These are phyloP conservation scores for Boletus sp. DNA, from an alignment of 768 basidiomycete species.

Conservation along the genomic window DNA sequence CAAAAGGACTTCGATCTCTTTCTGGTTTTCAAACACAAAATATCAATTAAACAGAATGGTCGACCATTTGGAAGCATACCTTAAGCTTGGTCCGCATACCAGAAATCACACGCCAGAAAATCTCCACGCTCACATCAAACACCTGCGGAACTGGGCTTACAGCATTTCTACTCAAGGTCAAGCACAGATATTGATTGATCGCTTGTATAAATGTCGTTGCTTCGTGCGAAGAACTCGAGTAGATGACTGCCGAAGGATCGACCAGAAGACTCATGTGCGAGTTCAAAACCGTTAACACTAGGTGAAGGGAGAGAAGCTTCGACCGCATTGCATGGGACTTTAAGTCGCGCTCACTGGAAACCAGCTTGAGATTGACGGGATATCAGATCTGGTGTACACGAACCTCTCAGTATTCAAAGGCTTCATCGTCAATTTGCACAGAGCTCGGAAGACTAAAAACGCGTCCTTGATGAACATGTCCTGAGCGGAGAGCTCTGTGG, in stretches of 20 bases:
- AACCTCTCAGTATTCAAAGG: constrained; percentile 92
- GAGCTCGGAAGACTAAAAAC: constrained; percentile 93
- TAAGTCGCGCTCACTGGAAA: constrained; percentile 82
- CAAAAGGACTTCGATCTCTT: constrained; percentile 98
- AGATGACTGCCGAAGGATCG: constrained; percentile 85
- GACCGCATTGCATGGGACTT: constrained; percentile 98
- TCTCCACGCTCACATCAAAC: constrained; percentile 97
- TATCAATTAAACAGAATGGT: constrained; percentile 7
- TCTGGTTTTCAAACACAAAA: constrained; percentile 46
- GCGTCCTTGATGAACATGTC: constrained; percentile 97
- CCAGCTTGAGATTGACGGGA: constrained; percentile 12
- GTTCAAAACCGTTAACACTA: constrained; percentile 88
- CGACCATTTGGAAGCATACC: constrained; percentile 40
- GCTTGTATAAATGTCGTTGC: constrained; percentile 90
- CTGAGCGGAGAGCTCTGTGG: constrained; percentile 60
- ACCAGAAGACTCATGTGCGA: constrained; percentile 90
- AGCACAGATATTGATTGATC: constrained; percentile 92
- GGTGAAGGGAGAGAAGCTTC: constrained; percentile 90
- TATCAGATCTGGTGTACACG: constrained; percentile 17
- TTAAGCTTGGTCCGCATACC: constrained; percentile 96
- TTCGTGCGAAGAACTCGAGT: constrained; percentile 86
- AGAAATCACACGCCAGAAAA: constrained; percentile 95
- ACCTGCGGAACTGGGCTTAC: constrained; percentile 95
- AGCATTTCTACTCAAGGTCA: constrained; percentile 91
- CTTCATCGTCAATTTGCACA: constrained; percentile 99